phyloP scores from a whole-genome alignment of 768 basidiomycete species.

The Amanita inopinata region DNA sequence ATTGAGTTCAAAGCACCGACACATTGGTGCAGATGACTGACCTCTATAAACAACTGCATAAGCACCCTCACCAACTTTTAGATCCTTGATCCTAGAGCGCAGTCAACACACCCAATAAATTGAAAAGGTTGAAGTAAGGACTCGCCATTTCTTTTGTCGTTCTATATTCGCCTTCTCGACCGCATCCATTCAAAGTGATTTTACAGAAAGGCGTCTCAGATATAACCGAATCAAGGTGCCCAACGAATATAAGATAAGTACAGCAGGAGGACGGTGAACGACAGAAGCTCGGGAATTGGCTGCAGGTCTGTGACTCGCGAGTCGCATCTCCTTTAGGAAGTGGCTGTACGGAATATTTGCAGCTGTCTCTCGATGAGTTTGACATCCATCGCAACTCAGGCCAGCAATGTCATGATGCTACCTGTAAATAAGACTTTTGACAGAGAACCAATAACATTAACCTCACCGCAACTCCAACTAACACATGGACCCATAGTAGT shows the following conservation, averaged over 20 bases:
- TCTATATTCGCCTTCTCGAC: slow-evolving; percentile 73
- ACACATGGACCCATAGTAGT: too few species aligned
- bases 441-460: too few species aligned
- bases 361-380: too few species aligned
- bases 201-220: background rate
- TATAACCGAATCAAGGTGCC: too few species aligned
- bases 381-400: too few species aligned
- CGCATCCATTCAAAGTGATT: slow-evolving; percentile 49
- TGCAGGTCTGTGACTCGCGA: background rate
- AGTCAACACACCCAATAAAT: background rate
- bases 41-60: slow-evolving; percentile 96
- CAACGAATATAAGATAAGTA: background rate
- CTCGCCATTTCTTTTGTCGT: slow-evolving; percentile 60
- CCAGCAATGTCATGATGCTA: too few species aligned
- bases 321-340: background rate
- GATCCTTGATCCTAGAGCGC: slow-evolving; percentile 58
- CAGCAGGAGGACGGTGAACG: background rate
- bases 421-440: too few species aligned
- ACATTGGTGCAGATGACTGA: slow-evolving; percentile 20
- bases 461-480: too few species aligned
- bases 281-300: too few species aligned
- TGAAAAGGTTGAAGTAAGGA: slow-evolving; percentile 2
- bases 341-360: too few species aligned
- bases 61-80: slow-evolving; percentile 84
- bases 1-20: background rate